phyloP scores from a whole-genome alignment of 768 basidiomycete species.

The Suillus clintonianus region DNA sequence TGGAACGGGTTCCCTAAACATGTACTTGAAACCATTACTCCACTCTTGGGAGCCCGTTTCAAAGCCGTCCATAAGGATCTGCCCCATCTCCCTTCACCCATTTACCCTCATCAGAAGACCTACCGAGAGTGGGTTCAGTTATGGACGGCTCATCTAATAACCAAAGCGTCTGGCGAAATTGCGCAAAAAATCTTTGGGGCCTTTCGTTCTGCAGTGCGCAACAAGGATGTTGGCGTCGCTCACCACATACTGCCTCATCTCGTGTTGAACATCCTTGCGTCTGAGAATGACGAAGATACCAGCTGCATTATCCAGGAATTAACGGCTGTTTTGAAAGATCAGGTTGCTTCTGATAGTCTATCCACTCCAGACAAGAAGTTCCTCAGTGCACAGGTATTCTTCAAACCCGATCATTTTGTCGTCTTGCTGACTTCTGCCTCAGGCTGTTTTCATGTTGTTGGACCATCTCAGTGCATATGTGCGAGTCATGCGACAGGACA shows the following conservation, averaged over 20 bases:
- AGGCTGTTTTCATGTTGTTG: conserved; percentile 93
- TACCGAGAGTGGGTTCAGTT: conserved; percentile 96
- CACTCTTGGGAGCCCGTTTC: conserved; percentile 74
- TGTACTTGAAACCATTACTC: conserved; percentile 82
- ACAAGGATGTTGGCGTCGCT: conserved; percentile 94
- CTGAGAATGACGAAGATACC: conserved; percentile 64
- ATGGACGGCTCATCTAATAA: conserved; percentile 85
- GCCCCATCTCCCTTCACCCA: conserved; percentile 57
- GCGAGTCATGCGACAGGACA: conserved; percentile 70
- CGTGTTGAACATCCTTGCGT: conserved; percentile 81
- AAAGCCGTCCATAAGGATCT: conserved; percentile 47
- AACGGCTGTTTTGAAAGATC: conserved; percentile 81
- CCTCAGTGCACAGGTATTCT: conserved; percentile 87
- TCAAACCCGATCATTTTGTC: background rate
- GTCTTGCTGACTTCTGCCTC: background rate
- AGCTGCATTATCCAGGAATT: conserved; percentile 75
- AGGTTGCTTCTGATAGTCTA: conserved; percentile 62
- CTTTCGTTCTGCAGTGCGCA: conserved; percentile 75
- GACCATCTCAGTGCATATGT: conserved; percentile 95
- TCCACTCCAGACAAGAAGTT: conserved; percentile 78
- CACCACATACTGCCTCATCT: conserved; percentile 90
- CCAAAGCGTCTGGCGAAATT: conserved; percentile 53
- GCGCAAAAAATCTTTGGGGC: conserved; percentile 75
- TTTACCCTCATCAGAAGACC: conserved; percentile 74
- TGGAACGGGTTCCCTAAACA: conserved; percentile 84